phyloP scores from a whole-genome alignment of 768 basidiomycete genomes.

The Tephrocybe sp. region DNA sequence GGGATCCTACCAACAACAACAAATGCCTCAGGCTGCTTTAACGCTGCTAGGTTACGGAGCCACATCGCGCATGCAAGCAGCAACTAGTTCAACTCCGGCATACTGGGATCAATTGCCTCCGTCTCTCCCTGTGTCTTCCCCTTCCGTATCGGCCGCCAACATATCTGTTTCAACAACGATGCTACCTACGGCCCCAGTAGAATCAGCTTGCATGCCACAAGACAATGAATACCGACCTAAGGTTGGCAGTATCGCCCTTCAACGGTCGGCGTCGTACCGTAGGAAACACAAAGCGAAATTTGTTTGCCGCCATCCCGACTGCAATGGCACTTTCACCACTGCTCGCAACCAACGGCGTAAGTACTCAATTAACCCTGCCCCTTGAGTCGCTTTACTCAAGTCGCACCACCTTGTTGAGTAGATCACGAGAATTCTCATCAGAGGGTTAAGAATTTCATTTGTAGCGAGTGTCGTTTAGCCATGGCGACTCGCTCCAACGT shows the following conservation, averaged over 20 bases:
- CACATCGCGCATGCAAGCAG: too few species aligned
- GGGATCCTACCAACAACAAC: too few species aligned
- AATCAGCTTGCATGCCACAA: too few species aligned
- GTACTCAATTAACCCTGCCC: background rate
- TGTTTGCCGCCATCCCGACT: background rate
- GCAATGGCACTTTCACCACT: slow-evolving; percentile 3
- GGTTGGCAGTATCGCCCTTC: background rate
- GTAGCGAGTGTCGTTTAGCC: slow-evolving; percentile 5
- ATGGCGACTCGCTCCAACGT: slow-evolving; percentile 14
- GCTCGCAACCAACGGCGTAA: slow-evolving; percentile 4
- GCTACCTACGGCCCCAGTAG: too few species aligned
- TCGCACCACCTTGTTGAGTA: background rate
- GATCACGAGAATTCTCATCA: slow-evolving; percentile 17
- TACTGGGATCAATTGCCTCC: too few species aligned
- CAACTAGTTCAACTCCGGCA: too few species aligned
- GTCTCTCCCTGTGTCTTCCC: too few species aligned
- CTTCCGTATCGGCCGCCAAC: too few species aligned
- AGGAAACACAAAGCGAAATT: slow-evolving; percentile 4
- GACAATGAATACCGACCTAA: background rate
- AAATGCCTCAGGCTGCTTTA: too few species aligned
- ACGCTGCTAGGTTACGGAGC: too few species aligned
- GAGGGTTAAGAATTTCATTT: slow-evolving; percentile 10
- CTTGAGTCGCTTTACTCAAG: background rate
- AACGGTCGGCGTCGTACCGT: slow-evolving; percentile 4
- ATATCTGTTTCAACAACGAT: too few species aligned